Base-by-base conservation (phyloP, 768 basidiomycete species). In the Gymnopilus dilepis region DNA sequence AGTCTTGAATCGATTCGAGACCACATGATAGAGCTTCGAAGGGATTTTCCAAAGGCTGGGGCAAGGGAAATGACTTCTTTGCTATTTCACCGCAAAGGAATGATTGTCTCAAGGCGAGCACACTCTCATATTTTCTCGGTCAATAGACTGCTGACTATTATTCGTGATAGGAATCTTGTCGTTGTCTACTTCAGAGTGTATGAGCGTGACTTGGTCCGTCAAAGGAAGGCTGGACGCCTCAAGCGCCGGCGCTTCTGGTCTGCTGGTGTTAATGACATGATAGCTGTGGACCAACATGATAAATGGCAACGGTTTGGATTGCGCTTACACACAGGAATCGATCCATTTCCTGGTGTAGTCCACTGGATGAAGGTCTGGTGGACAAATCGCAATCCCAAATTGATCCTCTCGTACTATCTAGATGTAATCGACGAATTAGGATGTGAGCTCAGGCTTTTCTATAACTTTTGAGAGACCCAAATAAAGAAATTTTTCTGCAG, bases 211-310 rank as follows among this genome's bases (percentile, higher is more conserved):
- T 26, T 56, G 2, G 43, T 67, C 26, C 38, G 47, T n/a, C 52
- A 48, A 40, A 13, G 61, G 2, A 62, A 63, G 21, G 51, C 57
- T 33, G 37, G 58, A 7, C 48, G 41, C 11, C 38, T 65, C 4
- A 62, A 60, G 31, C 56, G 61, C 6, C 26, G 56, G 4, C 56
- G 59, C 37, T 80, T 77, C 38, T 78, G 70, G 65, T 67, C 75
- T 5, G 77, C 78, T 0, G 79, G 79, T 0, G 72, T 80, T 0
- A 80, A 76, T 31, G 76, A 83, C 50, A 33, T 78, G 0, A 66
- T 70, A 58, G 52, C 69, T 5, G 50, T 74, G 21, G 77, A 81
- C 56, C 81, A 82, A 61, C 80, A 82, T 60, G 77, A 82, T 56
- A 82, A 81, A 48, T 80, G 74, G 74, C 65, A 68, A 26, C 56